Evolutionary conservation across 768 basidiomycete genomes (phyloP), one percentile per base, ranked within the genome.

Genomic region (Rhizopogon sp.): DNA sequence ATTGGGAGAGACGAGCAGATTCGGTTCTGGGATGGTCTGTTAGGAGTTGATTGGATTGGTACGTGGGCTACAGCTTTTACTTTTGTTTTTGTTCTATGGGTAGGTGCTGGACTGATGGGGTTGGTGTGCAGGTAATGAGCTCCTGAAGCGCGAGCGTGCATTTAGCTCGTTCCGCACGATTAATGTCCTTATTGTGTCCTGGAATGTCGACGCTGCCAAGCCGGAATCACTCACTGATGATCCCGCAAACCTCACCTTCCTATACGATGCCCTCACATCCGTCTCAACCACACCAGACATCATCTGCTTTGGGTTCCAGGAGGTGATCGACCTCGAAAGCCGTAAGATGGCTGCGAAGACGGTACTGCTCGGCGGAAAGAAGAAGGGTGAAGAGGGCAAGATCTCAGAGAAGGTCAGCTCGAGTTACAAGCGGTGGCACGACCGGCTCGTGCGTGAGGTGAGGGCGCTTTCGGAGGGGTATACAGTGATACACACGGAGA

Each of bases 221-320:
- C 95, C 96, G 0, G 87, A 88, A 43, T 74, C 85, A 6, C 76
- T 98, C 7, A 68, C 65, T 0, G 82, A 83, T 20, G 79, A 81
- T n/a, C 64, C 77, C 2, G 83, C 80, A n/a, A 98, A 94, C 66
- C 71, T 81, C 55, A 80, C 76, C 54, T 94, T 98, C 75, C 73
- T 99, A n/a, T 74, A 80, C n/a, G 80, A 92, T 20, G 83, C 81
- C 2, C 75, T 98, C 10, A 75, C 69, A 4, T 89, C 85, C 62
- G 84, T 87, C 39, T 84, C 90, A 11, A 62, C 70, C 10, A 8
- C 47, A 22, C 90, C 96, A 3, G 95, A 98, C 59, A 86, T 98
- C 61, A 88, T 99, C 59, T 81, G 85, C 4, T 96, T 99, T 62
- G 94, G 94, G 2, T 88, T 98, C 70, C 96, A 99, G 70, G 96